Evolutionary conservation across 371 early-diverging fungal species (phyloP).

Genomic region (Mucor saturninus): DNA sequence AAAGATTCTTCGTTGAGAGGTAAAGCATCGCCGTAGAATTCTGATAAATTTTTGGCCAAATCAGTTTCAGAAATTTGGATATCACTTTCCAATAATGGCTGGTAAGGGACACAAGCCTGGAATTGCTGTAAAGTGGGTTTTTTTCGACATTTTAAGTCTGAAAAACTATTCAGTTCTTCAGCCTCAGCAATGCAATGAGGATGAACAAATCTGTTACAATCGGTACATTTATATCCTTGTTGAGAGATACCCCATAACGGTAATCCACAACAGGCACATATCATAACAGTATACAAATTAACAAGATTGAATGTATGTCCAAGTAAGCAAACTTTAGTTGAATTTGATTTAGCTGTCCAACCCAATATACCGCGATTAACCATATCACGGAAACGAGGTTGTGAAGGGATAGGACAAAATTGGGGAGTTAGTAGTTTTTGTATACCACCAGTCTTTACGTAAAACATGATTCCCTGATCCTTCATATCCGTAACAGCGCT

Average conservation of each 20-base stretch:
- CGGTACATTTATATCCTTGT: constrained; percentile 59
- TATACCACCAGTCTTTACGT: constrained; percentile 49
- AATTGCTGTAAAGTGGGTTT: constrained; percentile 8
- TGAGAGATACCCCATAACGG: constrained; percentile 64
- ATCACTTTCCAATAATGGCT: constrained; percentile 38
- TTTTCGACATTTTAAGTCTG: neutral
- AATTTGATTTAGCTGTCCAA: constrained; percentile 25
- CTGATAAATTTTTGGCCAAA: constrained; percentile 21
- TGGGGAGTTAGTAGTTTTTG: constrained; percentile 55
- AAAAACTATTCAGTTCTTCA: constrained; percentile 11
- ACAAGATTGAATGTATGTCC: constrained; percentile 60
- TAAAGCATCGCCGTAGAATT: constrained; percentile 34
- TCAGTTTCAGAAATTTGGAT: constrained; percentile 28
- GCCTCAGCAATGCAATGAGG: constrained; percentile 41
- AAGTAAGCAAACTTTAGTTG: constrained; percentile 18
- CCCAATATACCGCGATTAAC: constrained; percentile 15
- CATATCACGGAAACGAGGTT: constrained; percentile 29
- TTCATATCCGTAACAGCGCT: constrained; percentile 25
- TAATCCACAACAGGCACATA: constrained; percentile 54
- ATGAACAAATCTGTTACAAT: constrained; percentile 60
- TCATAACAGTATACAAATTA: constrained; percentile 59
- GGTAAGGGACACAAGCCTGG: constrained; percentile 35
- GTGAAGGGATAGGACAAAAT: constrained; percentile 39
- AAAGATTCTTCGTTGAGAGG: constrained; percentile 27
- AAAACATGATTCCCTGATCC: constrained; percentile 46